Percentiles rank a stretch among this genome's conserved stretches.
These are phyloP conservation scores for sunflower (Helianthus annuus) DNA, from an alignment of 129 eudicot species.

Conservation along the genomic window DNA sequence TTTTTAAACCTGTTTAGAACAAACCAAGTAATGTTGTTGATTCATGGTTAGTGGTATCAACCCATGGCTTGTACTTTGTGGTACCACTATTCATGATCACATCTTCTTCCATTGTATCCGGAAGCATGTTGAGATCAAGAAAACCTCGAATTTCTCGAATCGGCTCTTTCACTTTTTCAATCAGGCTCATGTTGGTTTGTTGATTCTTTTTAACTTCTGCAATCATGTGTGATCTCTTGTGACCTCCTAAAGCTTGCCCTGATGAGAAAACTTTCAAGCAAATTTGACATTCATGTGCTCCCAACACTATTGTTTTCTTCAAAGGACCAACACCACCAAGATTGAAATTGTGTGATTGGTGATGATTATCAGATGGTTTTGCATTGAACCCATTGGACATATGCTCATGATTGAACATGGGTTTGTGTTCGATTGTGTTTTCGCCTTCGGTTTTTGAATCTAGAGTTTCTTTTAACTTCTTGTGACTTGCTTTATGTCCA, in stretches of 20 bases:
- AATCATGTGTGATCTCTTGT: conserved; percentile 84
- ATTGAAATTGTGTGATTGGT: conserved; percentile 3
- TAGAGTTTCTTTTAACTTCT: conserved; percentile 57
- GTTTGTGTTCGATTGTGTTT: conserved; percentile 30
- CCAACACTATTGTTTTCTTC: conserved; percentile 36
- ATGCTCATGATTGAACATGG: conserved; percentile 19
- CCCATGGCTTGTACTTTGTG: conserved; percentile 49
- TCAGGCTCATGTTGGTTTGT: conserved; percentile 28
- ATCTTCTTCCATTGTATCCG: conserved; percentile 68
- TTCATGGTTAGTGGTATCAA: conserved; percentile 51
- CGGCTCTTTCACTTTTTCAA: conserved; percentile 37
- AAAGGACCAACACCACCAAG: conserved; percentile 18
- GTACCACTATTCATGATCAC: conserved; percentile 31
- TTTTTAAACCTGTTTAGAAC: conserved; percentile 39
- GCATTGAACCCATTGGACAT: not conserved
- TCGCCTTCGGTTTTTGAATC: conserved; percentile 35
- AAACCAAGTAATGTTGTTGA: conserved; percentile 54
- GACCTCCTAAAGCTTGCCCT: conserved; percentile 97
- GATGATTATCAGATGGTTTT: conserved; percentile 2
- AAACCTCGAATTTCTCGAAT: conserved; percentile 50
- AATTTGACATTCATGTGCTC: conserved; percentile 74
- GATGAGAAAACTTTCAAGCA: conserved; percentile 80
- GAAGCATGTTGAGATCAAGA: conserved; percentile 77
- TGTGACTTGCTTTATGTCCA: conserved; percentile 97
- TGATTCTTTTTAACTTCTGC: conserved; percentile 57